phyloP scores from a whole-genome alignment of 2,329 filamentous ascomycete genomes.

The Colletotrichum noveboracense region DNA sequence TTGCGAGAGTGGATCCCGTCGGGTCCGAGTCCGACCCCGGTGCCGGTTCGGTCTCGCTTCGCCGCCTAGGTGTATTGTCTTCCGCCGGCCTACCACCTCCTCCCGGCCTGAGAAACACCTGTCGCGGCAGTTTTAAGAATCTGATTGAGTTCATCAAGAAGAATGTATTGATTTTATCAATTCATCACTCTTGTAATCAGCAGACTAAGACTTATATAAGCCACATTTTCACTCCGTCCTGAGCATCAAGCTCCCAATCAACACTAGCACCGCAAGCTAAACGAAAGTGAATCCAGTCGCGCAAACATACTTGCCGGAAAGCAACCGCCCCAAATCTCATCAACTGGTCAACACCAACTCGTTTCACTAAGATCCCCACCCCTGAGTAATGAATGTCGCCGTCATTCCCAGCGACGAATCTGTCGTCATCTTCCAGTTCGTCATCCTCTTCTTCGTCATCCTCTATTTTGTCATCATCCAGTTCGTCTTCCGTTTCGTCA shows the following conservation, averaged over 20 bases:
- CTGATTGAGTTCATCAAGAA: no score
- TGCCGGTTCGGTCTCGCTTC: background rate
- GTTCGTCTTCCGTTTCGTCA: background rate
- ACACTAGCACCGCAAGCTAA: background rate
- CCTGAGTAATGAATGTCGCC: background rate
- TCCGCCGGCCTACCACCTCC: background rate
- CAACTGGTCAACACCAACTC: background rate
- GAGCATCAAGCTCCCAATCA: background rate
- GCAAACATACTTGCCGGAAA: background rate
- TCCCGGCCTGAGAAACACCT: no score
- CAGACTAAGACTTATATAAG: background rate
- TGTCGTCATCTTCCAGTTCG: no score
- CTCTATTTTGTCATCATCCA: background rate
- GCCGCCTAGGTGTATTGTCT: background rate
- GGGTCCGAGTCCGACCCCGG: background rate
- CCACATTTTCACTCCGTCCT: background rate
- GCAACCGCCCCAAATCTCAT: background rate
- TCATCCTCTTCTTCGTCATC: background rate
- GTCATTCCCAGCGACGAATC: no score
- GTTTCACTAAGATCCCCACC: background rate
- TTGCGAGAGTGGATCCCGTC: background rate
- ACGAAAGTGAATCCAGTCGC: background rate
- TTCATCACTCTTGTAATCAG: no score
- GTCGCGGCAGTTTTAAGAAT: fast-evolving
- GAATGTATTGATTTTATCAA: no score